Conservation (phyloP, 2,329 filamentous ascomycete genomes). For the Trichoderma sp. region DNA sequence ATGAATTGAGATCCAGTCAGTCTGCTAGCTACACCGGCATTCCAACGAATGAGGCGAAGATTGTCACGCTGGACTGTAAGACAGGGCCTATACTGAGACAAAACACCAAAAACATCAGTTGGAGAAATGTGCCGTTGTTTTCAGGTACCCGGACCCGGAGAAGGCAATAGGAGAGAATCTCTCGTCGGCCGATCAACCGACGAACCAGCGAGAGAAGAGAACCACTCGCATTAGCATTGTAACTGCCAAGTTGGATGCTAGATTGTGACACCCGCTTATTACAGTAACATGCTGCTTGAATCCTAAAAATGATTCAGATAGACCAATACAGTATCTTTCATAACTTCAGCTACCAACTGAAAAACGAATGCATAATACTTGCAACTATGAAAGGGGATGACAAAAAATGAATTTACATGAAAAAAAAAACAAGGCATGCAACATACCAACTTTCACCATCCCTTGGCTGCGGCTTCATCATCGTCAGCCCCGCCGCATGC, state of each 20-base stretch:
- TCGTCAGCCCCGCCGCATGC: background rate
- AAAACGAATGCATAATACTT: background rate
- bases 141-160: background rate
- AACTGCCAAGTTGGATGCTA: background rate
- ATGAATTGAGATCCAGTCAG: background rate
- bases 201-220: background rate
- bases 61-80: background rate
- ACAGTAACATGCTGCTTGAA: too few relatives aligned
- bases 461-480: background rate
- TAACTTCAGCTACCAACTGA: background rate
- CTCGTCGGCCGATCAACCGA: background rate
- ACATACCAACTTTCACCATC: background rate
- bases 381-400: background rate
- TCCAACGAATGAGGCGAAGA: conserved; percentile 14
- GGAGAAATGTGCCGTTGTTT: background rate
- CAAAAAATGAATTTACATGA: background rate
- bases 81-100: background rate
- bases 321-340: background rate
- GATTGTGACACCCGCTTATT: background rate
- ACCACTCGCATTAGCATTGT: background rate
- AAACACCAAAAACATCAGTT: background rate
- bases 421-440: background rate
- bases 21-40: background rate
- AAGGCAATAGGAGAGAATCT: background rate
- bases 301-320: background rate